A percentile compares a stretch with the other conserved stretches of the same genome.
These are phyloP conservation scores for Oryza glumipatula DNA, from an alignment of 176 grass and related monocot genomes.

Conservation along the genomic window DNA sequence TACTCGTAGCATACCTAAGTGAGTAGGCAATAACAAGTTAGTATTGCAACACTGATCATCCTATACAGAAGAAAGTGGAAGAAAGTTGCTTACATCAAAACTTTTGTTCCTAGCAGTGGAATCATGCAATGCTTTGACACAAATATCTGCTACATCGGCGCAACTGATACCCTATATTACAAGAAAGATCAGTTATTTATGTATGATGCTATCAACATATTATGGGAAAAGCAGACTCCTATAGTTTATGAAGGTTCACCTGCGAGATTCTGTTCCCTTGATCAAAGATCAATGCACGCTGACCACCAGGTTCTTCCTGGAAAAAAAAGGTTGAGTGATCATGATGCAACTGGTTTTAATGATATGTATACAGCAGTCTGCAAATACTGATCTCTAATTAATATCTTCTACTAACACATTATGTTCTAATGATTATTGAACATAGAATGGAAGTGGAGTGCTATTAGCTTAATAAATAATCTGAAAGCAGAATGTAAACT, in stretches of 20 bases:
- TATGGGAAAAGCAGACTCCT: neutral
- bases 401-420: neutral
- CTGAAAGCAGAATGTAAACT: conserved; percentile 2
- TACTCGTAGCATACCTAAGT: conserved; percentile 92
- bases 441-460: neutral
- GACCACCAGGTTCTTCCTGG: conserved; percentile 99
- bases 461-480: neutral
- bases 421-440: conserved; percentile 1
- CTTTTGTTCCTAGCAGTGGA: conserved; percentile 99
- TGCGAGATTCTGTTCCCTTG: conserved; percentile 96
- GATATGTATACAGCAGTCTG: neutral
- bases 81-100: conserved; percentile 81
- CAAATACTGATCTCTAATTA: neutral
- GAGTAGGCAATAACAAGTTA: conserved; percentile 2
- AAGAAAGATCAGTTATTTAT: conserved; percentile 30
- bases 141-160: conserved; percentile 97
- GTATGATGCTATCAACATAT: neutral
- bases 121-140: conserved; percentile 96
- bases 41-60: neutral
- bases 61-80: conserved; percentile 5
- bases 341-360: conserved; percentile 12
- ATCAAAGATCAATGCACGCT: conserved; percentile 97
- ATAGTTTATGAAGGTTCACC: conserved; percentile 50
- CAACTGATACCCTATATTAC: conserved; percentile 84
- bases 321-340: conserved; percentile 14